Conservation (phyloP, 768 basidiomycete genomes). For the Trametes meyenii region DNA sequence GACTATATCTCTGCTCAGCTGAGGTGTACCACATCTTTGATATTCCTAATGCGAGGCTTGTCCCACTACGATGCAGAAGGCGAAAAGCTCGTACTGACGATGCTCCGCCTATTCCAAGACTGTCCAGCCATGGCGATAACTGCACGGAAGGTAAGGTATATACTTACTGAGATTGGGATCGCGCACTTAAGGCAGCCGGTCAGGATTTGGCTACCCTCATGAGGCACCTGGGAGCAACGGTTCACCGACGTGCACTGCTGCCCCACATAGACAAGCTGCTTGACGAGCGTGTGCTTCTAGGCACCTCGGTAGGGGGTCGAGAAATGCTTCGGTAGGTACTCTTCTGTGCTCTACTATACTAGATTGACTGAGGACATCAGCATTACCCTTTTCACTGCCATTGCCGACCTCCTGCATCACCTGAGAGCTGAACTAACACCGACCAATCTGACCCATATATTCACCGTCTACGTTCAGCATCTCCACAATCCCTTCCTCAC, state of each 20-base stretch:
- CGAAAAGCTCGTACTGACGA: constrained; percentile 77
- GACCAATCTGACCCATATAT: constrained; percentile 73
- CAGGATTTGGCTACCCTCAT: constrained; percentile 94
- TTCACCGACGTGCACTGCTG: constrained; percentile 77
- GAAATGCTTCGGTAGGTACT: constrained; percentile 75
- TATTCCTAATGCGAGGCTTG: constrained; percentile 80
- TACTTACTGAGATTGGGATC: background rate
- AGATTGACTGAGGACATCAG: constrained; percentile 40
- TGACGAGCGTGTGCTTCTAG: constrained; percentile 88
- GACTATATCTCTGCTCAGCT: constrained; percentile 90
- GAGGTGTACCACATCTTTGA: constrained; percentile 93
- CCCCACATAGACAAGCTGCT: constrained; percentile 87
- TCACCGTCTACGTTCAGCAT: constrained; percentile 83
- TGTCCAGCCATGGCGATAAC: constrained; percentile 85
- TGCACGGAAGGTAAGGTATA: constrained; percentile 67
- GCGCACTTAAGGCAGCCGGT: background rate
- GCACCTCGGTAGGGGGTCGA: constrained; percentile 78
- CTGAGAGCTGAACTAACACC: constrained; percentile 80
- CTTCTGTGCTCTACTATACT: background rate
- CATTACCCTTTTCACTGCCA: constrained; percentile 80
- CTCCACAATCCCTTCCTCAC: constrained; percentile 87
- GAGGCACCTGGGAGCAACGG: constrained; percentile 82
- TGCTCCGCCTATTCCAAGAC: constrained; percentile 89
- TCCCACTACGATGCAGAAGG: constrained; percentile 73
- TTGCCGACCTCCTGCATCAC: constrained; percentile 94